Evolutionary conservation across 2,329 filamentous ascomycete species (phyloP).

Genomic region (Dichotomopilus funicola): DNA sequence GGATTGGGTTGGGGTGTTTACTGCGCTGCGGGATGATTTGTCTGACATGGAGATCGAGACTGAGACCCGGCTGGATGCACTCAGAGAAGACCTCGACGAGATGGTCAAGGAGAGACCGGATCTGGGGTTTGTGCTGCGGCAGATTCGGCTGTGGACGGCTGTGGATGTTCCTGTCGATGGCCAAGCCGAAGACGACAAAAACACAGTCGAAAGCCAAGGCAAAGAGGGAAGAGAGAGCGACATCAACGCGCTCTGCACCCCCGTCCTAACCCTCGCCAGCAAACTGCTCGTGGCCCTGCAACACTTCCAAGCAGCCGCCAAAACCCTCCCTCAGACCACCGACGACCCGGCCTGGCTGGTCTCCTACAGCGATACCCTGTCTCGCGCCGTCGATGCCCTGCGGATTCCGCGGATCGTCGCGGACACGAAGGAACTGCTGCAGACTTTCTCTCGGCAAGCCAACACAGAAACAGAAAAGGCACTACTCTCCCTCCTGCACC

Average conservation of each 20-base stretch:
- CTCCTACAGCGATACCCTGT: conserved; percentile 46
- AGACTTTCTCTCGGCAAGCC: conserved; percentile 30
- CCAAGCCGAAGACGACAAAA: no score
- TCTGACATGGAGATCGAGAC: conserved; percentile 35
- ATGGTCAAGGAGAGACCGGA: conserved; percentile 46
- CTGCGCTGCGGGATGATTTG: conserved; percentile 33
- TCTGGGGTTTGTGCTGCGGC: conserved; percentile 57
- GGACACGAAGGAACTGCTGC: conserved; percentile 35
- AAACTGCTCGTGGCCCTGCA: conserved; percentile 75
- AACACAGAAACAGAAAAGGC: conserved; percentile 38
- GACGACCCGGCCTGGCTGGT: conserved; percentile 60
- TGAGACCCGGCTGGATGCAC: conserved; percentile 30
- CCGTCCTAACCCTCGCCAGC: conserved; percentile 61
- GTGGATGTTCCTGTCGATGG: no score
- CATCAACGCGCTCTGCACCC: conserved; percentile 45
- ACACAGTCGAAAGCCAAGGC: no score
- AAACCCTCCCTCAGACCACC: conserved; percentile 48
- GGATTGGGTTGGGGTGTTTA: conserved; percentile 45
- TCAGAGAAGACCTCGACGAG: conserved; percentile 38
- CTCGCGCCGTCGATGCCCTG: conserved; percentile 50
- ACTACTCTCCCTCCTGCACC: conserved; percentile 55
- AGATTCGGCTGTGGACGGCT: conserved; percentile 59
- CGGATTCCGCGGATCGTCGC: conserved; percentile 50
- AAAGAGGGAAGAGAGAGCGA: conserved; percentile 10
- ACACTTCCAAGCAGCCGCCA: conserved; percentile 53